Base-by-base conservation (phyloP, 495 filamentous ascomycete genomes). In the Emericellopsis terricola region DNA sequence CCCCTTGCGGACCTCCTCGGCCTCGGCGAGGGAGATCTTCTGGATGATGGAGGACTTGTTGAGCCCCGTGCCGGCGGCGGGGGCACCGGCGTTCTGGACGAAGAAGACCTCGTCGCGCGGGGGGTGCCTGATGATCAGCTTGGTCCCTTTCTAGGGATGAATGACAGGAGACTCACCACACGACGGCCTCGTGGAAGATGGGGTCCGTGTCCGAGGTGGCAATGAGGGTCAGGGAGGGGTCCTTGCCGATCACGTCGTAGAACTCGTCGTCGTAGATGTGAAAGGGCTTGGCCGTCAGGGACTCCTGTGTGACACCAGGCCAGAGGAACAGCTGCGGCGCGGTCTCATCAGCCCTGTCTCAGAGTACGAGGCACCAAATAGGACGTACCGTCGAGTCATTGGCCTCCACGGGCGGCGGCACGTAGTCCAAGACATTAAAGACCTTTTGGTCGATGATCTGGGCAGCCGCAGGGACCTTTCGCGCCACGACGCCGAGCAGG, bases 21-120 rank as follows among this genome's bases (percentile, higher is more conserved):
- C 53, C 18, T 62, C 43, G 4, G 39, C 37, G 2, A 69, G 51
- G 8, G 56, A 55, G 23, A 69, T 65, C 44, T 66, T 69, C 18
- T 55, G 49, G 15, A 69, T 55, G 23, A 64, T 50, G 14, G 59
- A 55, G 1, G 65, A 69, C 42, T 65, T 69, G 18, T 61, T 49
- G 0, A 68, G 43, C 1, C 65, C 65, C 9, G 65, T 68, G 15
- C 61, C 56, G 5, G 62, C 49, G 15, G 53, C 54, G 8, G 46
- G 37, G 6, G 50, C 47, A 0, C 65, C 65, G 2, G 65, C 65
- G 35, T 58, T 67, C 36, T 69, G 64, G 10, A 54, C 60, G 29
- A 69, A 68, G 46, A 68, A 69, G 15, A 62, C 47, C 38, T 69
- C 65, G 23, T 69, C 60, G 1, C 52, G 64, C 24, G 47, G 43